Evolutionary conservation across 208 protist species (phyloP).

Genomic region (Acanthamoeba healyi): DNA sequence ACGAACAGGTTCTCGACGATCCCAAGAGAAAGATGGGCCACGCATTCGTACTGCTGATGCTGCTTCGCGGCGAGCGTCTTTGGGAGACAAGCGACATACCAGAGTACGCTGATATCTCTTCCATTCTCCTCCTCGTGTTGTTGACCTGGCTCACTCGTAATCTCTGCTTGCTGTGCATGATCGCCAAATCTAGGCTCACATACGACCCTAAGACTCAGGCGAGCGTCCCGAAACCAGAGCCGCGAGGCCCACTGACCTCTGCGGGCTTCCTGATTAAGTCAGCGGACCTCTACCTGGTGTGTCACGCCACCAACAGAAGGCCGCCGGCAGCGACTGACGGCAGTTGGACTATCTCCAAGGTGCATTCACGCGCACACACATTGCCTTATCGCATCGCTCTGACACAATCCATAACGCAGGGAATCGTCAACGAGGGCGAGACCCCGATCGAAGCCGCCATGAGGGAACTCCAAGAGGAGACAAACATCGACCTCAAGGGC

Average conservation of each 20-base stretch:
- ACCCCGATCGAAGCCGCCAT: not conserved
- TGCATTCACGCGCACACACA: no score
- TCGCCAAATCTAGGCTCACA: not conserved
- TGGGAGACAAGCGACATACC: conserved; percentile 64
- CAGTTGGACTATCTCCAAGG: conserved; percentile 30
- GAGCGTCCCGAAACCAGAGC: not conserved
- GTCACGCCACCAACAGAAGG: conserved; percentile 1
- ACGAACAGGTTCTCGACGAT: conserved; percentile 40
- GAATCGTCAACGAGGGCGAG: not conserved
- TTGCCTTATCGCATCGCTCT: no score
- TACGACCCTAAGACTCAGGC: conserved; percentile 4
- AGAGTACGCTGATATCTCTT: not conserved
- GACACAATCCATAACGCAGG: not conserved
- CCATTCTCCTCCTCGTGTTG: not conserved
- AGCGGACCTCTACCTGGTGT: conserved; percentile 3
- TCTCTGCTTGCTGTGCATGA: not conserved
- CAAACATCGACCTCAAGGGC: not conserved
- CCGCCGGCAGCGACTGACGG: not conserved
- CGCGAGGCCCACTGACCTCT: not conserved
- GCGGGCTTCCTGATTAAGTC: conserved; percentile 6
- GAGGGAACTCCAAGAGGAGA: not conserved
- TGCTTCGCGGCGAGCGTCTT: conserved; percentile 19
- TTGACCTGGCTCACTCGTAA: not conserved
- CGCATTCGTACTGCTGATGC: conserved; percentile 74
- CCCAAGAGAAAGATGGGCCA: conserved; percentile 76